Evolutionary conservation across 345 rosid species (phyloP).

Genomic region (Euphorbia peplus): DNA sequence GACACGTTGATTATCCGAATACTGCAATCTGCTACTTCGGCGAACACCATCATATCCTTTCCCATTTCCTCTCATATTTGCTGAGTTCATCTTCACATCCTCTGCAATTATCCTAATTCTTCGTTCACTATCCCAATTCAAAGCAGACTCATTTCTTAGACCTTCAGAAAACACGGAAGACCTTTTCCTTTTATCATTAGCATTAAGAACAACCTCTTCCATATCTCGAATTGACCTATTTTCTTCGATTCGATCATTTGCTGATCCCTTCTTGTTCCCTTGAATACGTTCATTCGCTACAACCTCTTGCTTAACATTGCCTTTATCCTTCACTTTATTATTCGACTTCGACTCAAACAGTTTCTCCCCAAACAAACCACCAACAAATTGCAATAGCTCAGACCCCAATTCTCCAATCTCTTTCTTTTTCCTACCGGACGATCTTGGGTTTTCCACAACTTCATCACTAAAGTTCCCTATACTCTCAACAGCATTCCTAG

Average conservation of each 20-base stretch:
- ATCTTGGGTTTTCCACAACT: slow-evolving; percentile 33
- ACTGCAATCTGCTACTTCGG: slow-evolving; percentile 30
- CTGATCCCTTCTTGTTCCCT: slow-evolving; percentile 23
- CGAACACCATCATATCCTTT: slow-evolving; percentile 29
- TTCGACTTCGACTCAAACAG: slow-evolving; percentile 30
- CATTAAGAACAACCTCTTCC: slow-evolving; percentile 18
- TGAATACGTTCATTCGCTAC: slow-evolving; percentile 22
- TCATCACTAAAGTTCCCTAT: slow-evolving; percentile 22
- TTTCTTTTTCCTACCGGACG: slow-evolving; percentile 33
- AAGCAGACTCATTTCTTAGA: slow-evolving; percentile 20
- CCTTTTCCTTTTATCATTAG: slow-evolving; percentile 11
- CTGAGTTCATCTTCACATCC: slow-evolving; percentile 18
- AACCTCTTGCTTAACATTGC: slow-evolving; percentile 35
- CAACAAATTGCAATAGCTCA: slow-evolving; percentile 33
- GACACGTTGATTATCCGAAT: slow-evolving; percentile 19
- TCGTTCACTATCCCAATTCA: slow-evolving; percentile 26
- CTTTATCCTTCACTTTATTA: slow-evolving; percentile 32
- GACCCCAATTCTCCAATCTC: slow-evolving; percentile 36
- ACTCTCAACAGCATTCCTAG: slow-evolving; percentile 32
- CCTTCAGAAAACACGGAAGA: slow-evolving; percentile 20
- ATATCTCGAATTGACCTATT: slow-evolving; percentile 17
- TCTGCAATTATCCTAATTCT: slow-evolving; percentile 17
- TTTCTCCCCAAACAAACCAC: slow-evolving; percentile 40
- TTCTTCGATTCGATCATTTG: slow-evolving; percentile 29
- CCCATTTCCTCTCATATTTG: slow-evolving; percentile 19